Evolutionary conservation across 2,329 filamentous ascomycete species (phyloP).

Genomic region (Aureobasidium sp.): DNA sequence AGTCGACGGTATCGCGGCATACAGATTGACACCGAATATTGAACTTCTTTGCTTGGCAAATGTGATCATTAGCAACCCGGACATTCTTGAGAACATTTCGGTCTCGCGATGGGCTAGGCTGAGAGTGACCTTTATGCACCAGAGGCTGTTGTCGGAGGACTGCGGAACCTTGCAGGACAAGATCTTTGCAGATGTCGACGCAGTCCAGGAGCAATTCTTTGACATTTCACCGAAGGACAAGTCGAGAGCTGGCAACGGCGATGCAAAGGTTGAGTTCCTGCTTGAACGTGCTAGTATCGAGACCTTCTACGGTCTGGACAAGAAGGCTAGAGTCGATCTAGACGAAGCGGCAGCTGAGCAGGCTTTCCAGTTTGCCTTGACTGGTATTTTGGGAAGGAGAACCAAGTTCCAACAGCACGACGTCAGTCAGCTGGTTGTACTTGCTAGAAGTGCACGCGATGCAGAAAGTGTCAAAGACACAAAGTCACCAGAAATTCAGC

Average conservation of each 20-base stretch:
- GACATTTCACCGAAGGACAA: conserved; percentile 26
- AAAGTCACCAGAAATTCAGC: not conserved
- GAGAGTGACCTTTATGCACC: conserved; percentile 66
- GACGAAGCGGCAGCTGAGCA: conserved; percentile 58
- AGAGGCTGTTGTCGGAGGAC: conserved; percentile 58
- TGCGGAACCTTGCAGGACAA: conserved; percentile 52
- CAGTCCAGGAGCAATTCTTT: conserved; percentile 42
- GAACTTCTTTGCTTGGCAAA: conserved; percentile 77
- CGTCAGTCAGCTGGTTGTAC: conserved; percentile 81
- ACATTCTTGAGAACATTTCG: conserved; percentile 39
- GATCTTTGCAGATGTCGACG: conserved; percentile 55
- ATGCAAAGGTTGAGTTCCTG: conserved; percentile 60
- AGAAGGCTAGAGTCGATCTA: conserved; percentile 65
- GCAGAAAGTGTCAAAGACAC: conserved; percentile 5
- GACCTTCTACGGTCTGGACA: conserved; percentile 75
- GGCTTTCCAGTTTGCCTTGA: conserved; percentile 74
- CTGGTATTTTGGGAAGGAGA: conserved; percentile 77
- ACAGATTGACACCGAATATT: conserved; percentile 73
- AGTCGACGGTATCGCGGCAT: conserved; percentile 79
- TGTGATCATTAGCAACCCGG: conserved; percentile 46
- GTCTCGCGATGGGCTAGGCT: conserved; percentile 57
- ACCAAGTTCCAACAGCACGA: conserved; percentile 74
- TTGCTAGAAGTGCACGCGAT: conserved; percentile 63
- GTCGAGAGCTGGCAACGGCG: conserved; percentile 1
- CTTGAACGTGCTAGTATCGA: conserved; percentile 78